Base-by-base conservation (phyloP, 2,329 filamentous ascomycete genomes). In the Clarireedia paspali region DNA sequence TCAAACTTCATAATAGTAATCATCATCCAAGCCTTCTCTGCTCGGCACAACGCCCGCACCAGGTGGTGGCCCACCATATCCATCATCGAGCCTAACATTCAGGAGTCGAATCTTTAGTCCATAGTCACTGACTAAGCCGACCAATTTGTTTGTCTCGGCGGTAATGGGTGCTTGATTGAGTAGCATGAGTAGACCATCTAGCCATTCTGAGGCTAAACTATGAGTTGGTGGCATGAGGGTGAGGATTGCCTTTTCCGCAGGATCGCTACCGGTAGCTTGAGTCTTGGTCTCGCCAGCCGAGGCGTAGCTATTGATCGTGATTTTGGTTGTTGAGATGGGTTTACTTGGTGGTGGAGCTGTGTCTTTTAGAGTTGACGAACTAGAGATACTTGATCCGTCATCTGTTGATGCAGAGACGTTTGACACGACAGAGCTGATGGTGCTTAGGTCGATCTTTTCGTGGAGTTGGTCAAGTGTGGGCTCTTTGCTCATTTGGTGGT, bases 121-220 rank as follows among this genome's bases (percentile, higher is more conserved):
- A 69, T 96, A 97, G 63, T 95, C 88, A 67, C 85, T 84, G 58
- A 97, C 88, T 65, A 96, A 75, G 55, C 85, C 84, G 53, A 96
- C 86, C 59, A 97, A 75, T 71, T 94, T 95, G 69, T 87, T 92
- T 38, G 94, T 97, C 73, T 97, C 92, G 2, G 91, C 83, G n/a
- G 94, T 99, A 68, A 99, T 96, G 20, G 94, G 94, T 57, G 91
- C 84, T 72, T 99, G 94, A 68, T 95, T 91, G 24, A 99, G 79
- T 54, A 99, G 77, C 91, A 99, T 95, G 56, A 97, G 78, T 61
- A 99, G 74, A 1, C 94, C 94, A 70, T 99, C 94, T 5, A 99
- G 79, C 94, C 94, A 99, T 72, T 99, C 94, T 0, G 91, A 95
- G 9, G 94, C 94, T 48, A 94, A 75, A 61, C 84, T 89, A 68